These are phyloP conservation scores for Proliferodiscus dingleyae DNA, from an alignment of 2,329 filamentous ascomycete genomes.

Conservation along the genomic window DNA sequence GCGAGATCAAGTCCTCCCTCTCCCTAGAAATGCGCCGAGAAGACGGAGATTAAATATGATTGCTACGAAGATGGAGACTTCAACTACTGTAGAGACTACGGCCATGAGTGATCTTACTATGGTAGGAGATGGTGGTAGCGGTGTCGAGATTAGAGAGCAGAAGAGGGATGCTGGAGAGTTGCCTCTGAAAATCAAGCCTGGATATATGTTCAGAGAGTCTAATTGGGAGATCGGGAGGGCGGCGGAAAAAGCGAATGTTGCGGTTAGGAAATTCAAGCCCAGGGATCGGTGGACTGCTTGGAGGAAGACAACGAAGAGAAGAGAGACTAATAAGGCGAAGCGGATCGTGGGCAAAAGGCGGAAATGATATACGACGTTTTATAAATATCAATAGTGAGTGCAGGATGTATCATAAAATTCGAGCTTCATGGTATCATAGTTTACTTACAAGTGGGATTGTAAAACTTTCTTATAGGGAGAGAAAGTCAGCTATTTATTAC, in stretches of 20 bases:
- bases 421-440: no score
- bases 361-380: no score
- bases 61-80: slow-evolving; percentile 41
- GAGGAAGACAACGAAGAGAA: slow-evolving; percentile 51
- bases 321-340: slow-evolving; percentile 47
- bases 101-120: slow-evolving; percentile 11
- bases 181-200: slow-evolving; percentile 42
- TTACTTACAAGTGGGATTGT: no score
- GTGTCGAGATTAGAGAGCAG: slow-evolving; percentile 14
- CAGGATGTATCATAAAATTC: no score
- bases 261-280: slow-evolving; percentile 52
- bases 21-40: slow-evolving; percentile 67
- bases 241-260: slow-evolving; percentile 54
- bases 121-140: slow-evolving; percentile 9
- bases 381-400: no score
- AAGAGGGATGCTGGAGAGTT: slow-evolving; percentile 32
- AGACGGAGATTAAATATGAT: slow-evolving; percentile 73
- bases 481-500: no score
- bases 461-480: no score
- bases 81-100: slow-evolving; percentile 13
- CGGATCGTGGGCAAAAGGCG: slow-evolving; percentile 45
- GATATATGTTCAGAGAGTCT: slow-evolving; percentile 59
- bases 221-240: slow-evolving; percentile 65
- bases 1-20: slow-evolving; percentile 74
- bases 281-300: slow-evolving; percentile 57